Conservation (phyloP, 2,329 filamentous ascomycete genomes). For the Phaeosphaeriaceae sp. region DNA sequence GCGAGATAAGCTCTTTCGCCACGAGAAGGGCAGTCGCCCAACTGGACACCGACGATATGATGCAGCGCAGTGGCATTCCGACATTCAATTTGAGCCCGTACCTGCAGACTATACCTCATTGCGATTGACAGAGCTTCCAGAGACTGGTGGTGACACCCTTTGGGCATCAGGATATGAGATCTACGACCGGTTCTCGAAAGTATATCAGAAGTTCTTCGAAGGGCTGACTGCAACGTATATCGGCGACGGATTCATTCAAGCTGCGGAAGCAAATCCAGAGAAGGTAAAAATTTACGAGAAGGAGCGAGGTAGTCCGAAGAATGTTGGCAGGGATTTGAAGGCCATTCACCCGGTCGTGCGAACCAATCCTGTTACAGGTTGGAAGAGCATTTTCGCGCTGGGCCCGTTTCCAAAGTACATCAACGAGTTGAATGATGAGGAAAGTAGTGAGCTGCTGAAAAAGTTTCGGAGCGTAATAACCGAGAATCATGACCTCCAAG, state of each 20-base stretch:
- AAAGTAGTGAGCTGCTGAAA: constrained; percentile 22
- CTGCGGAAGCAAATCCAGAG: constrained; percentile 15
- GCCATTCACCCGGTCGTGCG: constrained; percentile 38
- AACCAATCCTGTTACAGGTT: constrained; percentile 42
- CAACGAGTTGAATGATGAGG: constrained; percentile 45
- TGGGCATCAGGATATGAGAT: constrained; percentile 54
- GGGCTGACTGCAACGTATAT: constrained; percentile 32
- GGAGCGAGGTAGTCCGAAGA: constrained; percentile 30
- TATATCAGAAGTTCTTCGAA: constrained; percentile 30
- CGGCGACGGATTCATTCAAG: constrained; percentile 26
- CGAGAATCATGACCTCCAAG: constrained; percentile 51
- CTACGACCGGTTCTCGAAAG: constrained; percentile 35
- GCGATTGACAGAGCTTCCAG: constrained; percentile 49
- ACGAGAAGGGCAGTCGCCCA: constrained; percentile 8
- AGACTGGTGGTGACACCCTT: constrained; percentile 49
- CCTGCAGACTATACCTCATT: constrained; percentile 69
- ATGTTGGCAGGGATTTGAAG: constrained; percentile 26
- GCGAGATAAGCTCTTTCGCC: constrained; percentile 35
- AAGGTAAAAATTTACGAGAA: constrained; percentile 16
- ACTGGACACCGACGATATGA: constrained; percentile 48
- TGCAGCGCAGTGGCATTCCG: constrained; percentile 62
- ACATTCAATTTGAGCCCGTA: constrained; percentile 69
- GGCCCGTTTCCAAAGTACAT: constrained; percentile 40
- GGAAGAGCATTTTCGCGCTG: constrained; percentile 42
- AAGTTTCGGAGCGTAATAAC: constrained; percentile 26